phyloP scores from a whole-genome alignment of 2,329 filamentous ascomycete species.

The Diaporthe sp. region DNA sequence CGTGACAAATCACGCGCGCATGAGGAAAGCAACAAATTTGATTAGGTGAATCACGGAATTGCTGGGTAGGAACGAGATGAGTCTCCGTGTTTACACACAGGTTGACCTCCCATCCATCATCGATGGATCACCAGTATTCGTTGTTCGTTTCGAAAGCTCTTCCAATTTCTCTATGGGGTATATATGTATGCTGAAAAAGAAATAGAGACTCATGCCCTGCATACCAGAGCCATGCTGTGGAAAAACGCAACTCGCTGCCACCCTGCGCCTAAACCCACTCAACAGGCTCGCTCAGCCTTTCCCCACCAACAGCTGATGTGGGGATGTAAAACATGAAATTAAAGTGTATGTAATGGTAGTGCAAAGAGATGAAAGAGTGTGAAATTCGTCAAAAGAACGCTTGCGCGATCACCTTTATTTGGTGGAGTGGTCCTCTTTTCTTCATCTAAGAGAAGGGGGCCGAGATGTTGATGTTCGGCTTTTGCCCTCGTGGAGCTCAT shows the following conservation, averaged over 20 bases:
- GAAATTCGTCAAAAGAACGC: background rate
- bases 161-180: constrained; percentile 16
- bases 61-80: background rate
- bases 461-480: background rate
- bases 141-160: background rate
- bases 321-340: background rate
- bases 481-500: too few species aligned
- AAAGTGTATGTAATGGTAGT: background rate
- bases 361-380: background rate
- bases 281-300: background rate
- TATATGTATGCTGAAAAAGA: constrained; percentile 1
- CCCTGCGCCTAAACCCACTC: background rate
- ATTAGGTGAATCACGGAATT: background rate
- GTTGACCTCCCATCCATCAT: background rate
- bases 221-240: constrained; percentile 3
- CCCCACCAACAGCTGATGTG: background rate
- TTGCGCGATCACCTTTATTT: background rate
- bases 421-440: background rate
- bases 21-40: background rate
- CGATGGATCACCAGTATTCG: background rate
- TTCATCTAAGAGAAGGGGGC: background rate
- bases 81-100: background rate
- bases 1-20: background rate
- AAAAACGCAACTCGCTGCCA: background rate
- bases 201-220: background rate